A percentile compares a stretch with the other conserved stretches of the same genome.
Conservation (phyloP, 371 early-diverging fungal genomes). For the Circinella minor region DNA sequence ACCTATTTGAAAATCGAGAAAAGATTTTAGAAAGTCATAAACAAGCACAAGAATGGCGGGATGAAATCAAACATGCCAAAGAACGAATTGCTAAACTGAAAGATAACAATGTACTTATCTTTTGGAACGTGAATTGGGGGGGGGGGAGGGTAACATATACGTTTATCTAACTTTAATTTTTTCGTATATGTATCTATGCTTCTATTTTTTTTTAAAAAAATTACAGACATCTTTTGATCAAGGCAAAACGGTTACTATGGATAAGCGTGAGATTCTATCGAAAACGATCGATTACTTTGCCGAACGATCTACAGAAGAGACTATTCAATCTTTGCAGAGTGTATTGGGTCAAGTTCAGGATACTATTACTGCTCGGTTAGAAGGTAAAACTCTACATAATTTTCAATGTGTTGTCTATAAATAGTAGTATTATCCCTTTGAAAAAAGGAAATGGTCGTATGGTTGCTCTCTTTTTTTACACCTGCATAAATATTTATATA, state of each 20-base stretch:
- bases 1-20: conserved; percentile 37
- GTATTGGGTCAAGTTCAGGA: conserved; percentile 11
- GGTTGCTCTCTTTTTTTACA: not conserved
- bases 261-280: conserved; percentile 25
- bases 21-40: conserved; percentile 26
- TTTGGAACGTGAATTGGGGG: not conserved
- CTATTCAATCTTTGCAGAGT: conserved; percentile 2
- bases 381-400: conserved; percentile 17
- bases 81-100: conserved; percentile 17
- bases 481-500: not conserved
- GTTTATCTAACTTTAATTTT: not conserved
- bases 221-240: not conserved
- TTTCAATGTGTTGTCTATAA: too few species aligned
- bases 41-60: conserved; percentile 28
- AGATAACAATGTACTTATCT: conserved; percentile 9
- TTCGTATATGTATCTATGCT: too few species aligned
- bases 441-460: not conserved
- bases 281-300: conserved; percentile 30
- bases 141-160: not conserved
- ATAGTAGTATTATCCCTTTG: too few species aligned
- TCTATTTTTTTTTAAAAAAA: not conserved
- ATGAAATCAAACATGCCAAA: conserved; percentile 22
- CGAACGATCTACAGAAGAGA: conserved; percentile 3
- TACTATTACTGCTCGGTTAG: conserved; percentile 16
- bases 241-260: not conserved